Base-by-base conservation (phyloP, 768 basidiomycete genomes). In the Suillus ampliporus region DNA sequence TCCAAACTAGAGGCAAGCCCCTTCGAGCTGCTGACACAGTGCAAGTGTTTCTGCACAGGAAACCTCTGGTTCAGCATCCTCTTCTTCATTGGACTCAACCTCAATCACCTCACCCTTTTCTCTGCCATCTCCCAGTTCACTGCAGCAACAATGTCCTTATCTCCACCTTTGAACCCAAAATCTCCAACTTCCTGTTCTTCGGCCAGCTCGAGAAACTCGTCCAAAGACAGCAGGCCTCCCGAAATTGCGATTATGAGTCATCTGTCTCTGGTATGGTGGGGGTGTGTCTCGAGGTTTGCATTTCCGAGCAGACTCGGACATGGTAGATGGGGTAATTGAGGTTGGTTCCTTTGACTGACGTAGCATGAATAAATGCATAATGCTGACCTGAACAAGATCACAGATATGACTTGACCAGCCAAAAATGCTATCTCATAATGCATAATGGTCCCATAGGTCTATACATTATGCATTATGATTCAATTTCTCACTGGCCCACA, bases 81-180 rank as follows among this genome's bases (percentile, higher is more conserved):
- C 58, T 19, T 59, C 58, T 19, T 44, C 58, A 19, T 59, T 43
- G 19, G 41, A 44, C 8, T 59, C 31, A 14, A 59, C 31, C 38
- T 59, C 44, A n/a, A 59, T 47, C 26, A 64, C 58, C 17, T 64
- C 46, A 19, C 53, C 52, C 11, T 10, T 38, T 47, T 34, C 14
- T 46, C 59, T 6, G 59, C 59, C 53, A 56, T 28, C 53, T 61
- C 54, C 26, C 48, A 35, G 7, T 60, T 53, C 8, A 64, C 63
- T 28, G 14, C n/a, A 5, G 26, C 46, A 10, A 64, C 35, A 2
- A 64, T 64, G 17, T 41, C 58, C 2, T 19, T 13, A 43, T 64
- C 58, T 17, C 63, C 43, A 17, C 58, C 51, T 15, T 34, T 40
- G 59, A 63, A 63, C 40, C 26, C 37, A 1, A 40, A 63, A 1